These are phyloP conservation scores for Hyaloscypha finlandica DNA, from an alignment of 495 filamentous ascomycete genomes.

Conservation along the genomic window DNA sequence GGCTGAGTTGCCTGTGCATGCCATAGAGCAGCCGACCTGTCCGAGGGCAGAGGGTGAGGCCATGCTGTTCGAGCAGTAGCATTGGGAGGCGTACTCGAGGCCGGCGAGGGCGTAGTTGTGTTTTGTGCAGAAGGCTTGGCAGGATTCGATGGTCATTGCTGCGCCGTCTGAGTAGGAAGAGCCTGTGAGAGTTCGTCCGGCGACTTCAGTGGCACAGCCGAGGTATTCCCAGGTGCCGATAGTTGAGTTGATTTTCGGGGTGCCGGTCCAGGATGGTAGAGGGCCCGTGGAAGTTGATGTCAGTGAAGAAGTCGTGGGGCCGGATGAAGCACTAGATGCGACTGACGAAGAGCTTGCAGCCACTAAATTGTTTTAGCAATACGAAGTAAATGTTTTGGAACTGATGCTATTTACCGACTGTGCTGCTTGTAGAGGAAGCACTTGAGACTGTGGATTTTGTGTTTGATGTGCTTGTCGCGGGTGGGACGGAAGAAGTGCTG, in stretches of 20 bases:
- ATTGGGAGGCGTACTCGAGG: slow-evolving; percentile 39
- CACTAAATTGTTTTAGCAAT: too few relatives aligned
- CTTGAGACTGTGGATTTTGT: background rate
- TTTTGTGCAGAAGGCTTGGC: slow-evolving; percentile 39
- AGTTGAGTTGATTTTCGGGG: slow-evolving; percentile 12
- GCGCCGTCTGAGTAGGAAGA: slow-evolving; percentile 31
- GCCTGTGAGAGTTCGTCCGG: slow-evolving; percentile 27
- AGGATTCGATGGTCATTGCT: slow-evolving; percentile 48
- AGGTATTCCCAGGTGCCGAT: slow-evolving; percentile 29
- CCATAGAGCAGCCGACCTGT: slow-evolving; percentile 35
- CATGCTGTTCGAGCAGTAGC: slow-evolving; percentile 40
- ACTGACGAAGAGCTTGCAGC: background rate
- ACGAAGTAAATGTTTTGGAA: too few relatives aligned
- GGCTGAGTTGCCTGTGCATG: slow-evolving; percentile 39
- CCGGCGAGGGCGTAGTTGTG: slow-evolving; percentile 42
- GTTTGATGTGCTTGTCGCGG: background rate
- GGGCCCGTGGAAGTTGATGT: background rate
- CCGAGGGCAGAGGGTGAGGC: slow-evolving; percentile 32
- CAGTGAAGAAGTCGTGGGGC: background rate
- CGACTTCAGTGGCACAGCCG: slow-evolving; percentile 28
- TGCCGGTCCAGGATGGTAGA: slow-evolving; percentile 20
- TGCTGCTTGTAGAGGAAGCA: slow-evolving; percentile 16
- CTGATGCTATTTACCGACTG: background rate
- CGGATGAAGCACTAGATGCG: background rate
- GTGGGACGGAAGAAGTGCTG: background rate